Percentiles rank a stretch among this genome's conserved stretches.
Conservation (phyloP, 2,329 filamentous ascomycete genomes). For the Celoporthe dispersa region DNA sequence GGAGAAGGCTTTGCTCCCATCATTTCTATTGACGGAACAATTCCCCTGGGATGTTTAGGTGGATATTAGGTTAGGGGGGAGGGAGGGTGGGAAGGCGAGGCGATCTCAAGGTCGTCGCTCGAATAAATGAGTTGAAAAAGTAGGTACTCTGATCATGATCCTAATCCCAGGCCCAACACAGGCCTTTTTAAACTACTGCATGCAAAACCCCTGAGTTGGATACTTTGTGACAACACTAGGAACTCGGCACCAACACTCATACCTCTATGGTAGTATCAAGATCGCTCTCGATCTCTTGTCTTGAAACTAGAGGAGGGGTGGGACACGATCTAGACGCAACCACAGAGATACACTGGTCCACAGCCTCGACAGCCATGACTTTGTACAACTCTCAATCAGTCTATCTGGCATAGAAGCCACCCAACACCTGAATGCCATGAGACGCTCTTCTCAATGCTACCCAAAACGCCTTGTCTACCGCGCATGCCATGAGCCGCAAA, state of each 20-base stretch:
- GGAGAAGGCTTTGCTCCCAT: background rate
- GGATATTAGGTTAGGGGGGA: background rate
- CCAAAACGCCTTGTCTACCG: background rate
- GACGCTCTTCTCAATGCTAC: background rate
- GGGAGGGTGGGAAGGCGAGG: background rate
- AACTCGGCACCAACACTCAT: background rate
- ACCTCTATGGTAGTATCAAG: background rate
- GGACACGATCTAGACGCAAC: background rate
- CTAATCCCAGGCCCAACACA: background rate
- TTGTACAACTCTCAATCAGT: background rate
- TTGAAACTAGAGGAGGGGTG: background rate
- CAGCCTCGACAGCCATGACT: too few relatives aligned
- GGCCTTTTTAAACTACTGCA: too few relatives aligned
- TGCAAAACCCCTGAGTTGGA: too few relatives aligned
- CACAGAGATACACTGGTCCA: background rate
- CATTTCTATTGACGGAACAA: slow-evolving; percentile 29
- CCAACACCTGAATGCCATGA: background rate
- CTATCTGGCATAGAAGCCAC: too few relatives aligned
- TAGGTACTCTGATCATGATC: too few relatives aligned
- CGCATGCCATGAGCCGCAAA: background rate
- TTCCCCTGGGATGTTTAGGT: slow-evolving; percentile 2
- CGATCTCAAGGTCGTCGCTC: background rate
- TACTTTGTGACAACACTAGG: background rate
- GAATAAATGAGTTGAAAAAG: background rate
- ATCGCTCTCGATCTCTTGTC: background rate